Evolutionary conservation across 441 rosid genomes (phyloP), one percentile per base, ranked within the genome.

Genomic region (Gossypium laxum): DNA sequence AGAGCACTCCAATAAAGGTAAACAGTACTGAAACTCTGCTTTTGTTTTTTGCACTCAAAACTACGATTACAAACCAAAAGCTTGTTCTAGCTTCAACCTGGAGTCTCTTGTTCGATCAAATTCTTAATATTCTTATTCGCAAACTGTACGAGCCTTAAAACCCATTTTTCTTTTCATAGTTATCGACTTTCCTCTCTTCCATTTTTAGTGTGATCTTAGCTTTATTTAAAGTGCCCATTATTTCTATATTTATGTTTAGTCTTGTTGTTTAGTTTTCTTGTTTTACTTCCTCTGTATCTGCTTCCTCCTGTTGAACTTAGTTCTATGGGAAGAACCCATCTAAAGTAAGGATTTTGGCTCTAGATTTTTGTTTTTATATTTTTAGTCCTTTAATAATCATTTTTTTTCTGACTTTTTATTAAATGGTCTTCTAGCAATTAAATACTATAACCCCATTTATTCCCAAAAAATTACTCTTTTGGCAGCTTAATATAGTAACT

Each of bases 201-300:
- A 56, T 41, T 71, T 70, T n/a, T 54, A 30, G 32, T 51, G 21
- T 62, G 47, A 45, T 67, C 19, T 11, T 74, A 19, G 51, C 73
- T 65, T 72, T 74, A 24, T 32, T 34, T 60, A 55, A 70, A 8
- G 57, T 70, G 63, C 72, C 28, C 76, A 48, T 11, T 17, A 10
- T 14, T 11, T 48, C 0, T 65, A 7, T 41, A 28, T 75, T 60
- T 30, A 22, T 73, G 45, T 32, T 43, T 48, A 52, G 30, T 77
- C 54, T 11, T 50, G 21, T 21, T 61, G 61, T 56, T 75, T 71
- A 38, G 11, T 76, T 74, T 43, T 77, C 15, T 22, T 7, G 32
- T 60, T 18, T 48, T 71, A 58, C 56, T 47, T 64, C 67, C 17
- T 18, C 45, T 52, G 65, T 18, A 14, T 43, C 12, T 47, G 15